A percentile compares a stretch with the other conserved stretches of the same genome.
phyloP scores from a whole-genome alignment of 305 asterid species.

The Solanum hybrid region DNA sequence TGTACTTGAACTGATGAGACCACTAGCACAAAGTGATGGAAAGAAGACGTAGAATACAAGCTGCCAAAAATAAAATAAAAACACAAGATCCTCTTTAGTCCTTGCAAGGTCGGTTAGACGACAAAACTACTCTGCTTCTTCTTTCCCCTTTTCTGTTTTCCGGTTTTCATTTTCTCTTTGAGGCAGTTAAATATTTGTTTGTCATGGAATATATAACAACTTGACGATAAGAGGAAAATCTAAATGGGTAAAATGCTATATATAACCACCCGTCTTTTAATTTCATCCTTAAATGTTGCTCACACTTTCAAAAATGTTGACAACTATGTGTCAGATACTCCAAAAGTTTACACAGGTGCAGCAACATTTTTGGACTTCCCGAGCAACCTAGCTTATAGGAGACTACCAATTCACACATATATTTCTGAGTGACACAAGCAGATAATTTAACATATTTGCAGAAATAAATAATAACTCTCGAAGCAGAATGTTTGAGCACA shows the following conservation, averaged over 20 bases:
- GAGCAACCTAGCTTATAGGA: background rate
- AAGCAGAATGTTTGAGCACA: background rate
- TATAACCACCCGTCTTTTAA: background rate
- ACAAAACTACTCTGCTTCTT: background rate
- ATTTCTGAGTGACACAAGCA: background rate
- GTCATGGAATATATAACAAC: background rate
- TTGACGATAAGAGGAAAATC: background rate
- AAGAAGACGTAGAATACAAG: conserved; percentile 32
- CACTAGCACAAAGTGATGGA: conserved; percentile 33
- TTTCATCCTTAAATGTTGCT: background rate
- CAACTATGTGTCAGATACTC: background rate
- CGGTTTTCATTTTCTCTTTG: background rate
- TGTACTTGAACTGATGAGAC: conserved; percentile 25
- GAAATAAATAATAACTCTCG: background rate
- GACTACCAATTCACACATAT: background rate
- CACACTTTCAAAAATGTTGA: background rate
- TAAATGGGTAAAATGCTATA: background rate
- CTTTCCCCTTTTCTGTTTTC: background rate
- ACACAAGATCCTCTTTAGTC: conserved; percentile 3
- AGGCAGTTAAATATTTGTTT: background rate
- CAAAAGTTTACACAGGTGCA: background rate
- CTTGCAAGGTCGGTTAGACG: background rate
- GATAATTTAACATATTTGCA: background rate
- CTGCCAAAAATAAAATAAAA: conserved; percentile 13
- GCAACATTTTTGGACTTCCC: background rate